Base-by-base conservation (phyloP, 495 filamentous ascomycete genomes). In the Trichoderma gamsii region DNA sequence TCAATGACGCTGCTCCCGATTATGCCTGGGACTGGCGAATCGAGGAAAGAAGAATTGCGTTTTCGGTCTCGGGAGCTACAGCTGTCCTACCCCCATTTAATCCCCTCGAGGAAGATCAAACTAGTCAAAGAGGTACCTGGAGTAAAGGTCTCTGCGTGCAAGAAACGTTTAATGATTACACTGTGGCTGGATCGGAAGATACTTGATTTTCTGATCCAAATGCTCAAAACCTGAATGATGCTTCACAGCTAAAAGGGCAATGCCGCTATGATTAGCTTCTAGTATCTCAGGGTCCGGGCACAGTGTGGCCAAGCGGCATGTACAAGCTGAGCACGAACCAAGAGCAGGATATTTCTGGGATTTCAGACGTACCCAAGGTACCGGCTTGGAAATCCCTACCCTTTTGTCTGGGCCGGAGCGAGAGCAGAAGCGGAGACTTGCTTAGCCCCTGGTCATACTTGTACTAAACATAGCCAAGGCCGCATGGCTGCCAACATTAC, bases 321-420 rank as follows among this genome's bases (percentile, higher is more conserved):
- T 61, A 61, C 56, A 16, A 61, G 25, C 56, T 16, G n/a, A 61
- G 56, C 56, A 61, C 27, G 56, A 61, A 32, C 56, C 56, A 61
- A 12, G 56, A 61, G 13, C 25, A 32, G 27, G 56, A 61, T 29
- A 21, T 12, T 61, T 12, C 4, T 61, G 56, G 13, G 27, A 29
- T 15, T 61, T 32, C 27, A 61, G 56, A 32, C 56, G 56, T 35
- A 35, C 12, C 12, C 56, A 13, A 32, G 25, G 56, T 61, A 61
- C 56, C 56, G 13, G 25, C 56, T 32, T 61, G 56, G 25, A 52
- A 21, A 61, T 21, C 25, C 27, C 56, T 32, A 61, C 56, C 25
- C 23, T 25, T 15, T 29, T 61, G 23, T 27, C 56, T 61, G 25
- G 56, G n/a, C 56, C 49, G 49, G 21, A 52, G 7, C 49, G 49